A percentile compares a stretch with the other conserved stretches of the same genome.
These are phyloP conservation scores for Margaritispora aquatica DNA, from an alignment of 495 filamentous ascomycete species.

Conservation along the genomic window DNA sequence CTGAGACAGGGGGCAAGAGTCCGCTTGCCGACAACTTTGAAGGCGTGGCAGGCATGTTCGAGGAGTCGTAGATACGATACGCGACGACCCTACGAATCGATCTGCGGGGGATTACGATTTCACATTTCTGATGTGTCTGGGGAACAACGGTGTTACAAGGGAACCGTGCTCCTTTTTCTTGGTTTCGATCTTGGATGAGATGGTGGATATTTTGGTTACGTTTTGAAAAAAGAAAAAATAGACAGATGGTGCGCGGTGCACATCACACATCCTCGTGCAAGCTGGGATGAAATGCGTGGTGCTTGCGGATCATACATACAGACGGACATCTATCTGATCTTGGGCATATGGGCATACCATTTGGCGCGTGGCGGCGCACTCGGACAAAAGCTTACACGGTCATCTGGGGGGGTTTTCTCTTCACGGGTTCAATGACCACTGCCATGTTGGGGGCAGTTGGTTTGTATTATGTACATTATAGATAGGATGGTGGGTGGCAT, in stretches of 20 bases:
- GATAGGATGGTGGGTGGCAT: neutral
- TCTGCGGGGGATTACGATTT: neutral
- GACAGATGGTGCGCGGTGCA: neutral
- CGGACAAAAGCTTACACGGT: neutral
- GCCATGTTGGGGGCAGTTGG: neutral
- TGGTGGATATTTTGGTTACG: neutral
- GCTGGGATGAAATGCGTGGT: neutral
- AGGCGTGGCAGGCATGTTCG: conserved; percentile 38
- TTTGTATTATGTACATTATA: neutral
- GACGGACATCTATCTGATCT: neutral
- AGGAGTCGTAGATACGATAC: conserved; percentile 3
- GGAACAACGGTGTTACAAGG: neutral
- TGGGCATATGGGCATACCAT: neutral
- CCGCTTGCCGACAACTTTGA: conserved; percentile 32
- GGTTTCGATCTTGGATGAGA: neutral
- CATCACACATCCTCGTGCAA: too few relatives aligned
- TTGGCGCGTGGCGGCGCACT: too few relatives aligned
- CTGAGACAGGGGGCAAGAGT: conserved; percentile 10
- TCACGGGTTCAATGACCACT: neutral
- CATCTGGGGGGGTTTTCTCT: neutral
- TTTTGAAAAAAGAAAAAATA: neutral
- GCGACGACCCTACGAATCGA: neutral
- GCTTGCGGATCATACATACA: neutral
- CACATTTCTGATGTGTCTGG: neutral
- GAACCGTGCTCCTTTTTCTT: neutral